Evolutionary conservation across 352 stramenopile species (phyloP), one percentile per base, ranked within the genome.

Genomic region (Pythium pyrilobum): DNA sequence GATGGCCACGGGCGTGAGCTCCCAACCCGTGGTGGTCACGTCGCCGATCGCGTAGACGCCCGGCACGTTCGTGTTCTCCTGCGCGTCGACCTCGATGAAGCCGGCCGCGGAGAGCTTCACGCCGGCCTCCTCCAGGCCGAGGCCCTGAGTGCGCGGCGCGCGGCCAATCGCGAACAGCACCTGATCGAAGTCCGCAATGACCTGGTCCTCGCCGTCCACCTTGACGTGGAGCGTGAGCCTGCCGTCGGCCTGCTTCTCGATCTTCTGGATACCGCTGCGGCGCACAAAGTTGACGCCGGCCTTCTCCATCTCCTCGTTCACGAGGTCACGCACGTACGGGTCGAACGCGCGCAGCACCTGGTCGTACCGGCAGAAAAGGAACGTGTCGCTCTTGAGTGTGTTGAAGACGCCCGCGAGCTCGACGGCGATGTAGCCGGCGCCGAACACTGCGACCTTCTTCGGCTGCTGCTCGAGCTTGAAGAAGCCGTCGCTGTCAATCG

Each of bases 381-480:
- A 85, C 25, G 93, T 96, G 42, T 99, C 89, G 18, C 72, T 88
- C 31, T 96, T 94, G 16, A 99, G 69, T 23, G 74, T 76, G 58
- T 98, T 91, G 46, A 99, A 90, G 45, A 99, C 75, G 40, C 80
- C 94, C 3, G 96, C 96, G 29, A 99, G 68, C 82, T 99, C 96
- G 4, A 98, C 92, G 23, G 93, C 97, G 69, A 99, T 99, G 77
- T 99, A 99, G 15, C 97, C 97, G 6, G 92, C 97, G 38, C 97
- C 97, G 9, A 99, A 81, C 7, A 99, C 93, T 2, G 97, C 92
- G 16, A 96, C 93, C 52, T 95, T 96, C 42, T 89, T 77, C 2
- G 97, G 97, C 59, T 92, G 66, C 20, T 72, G 58, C 58, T 97
- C 81, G 31, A 99, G 70, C 37, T 98, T 86, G 69, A 99, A 99